Percentiles rank a stretch among this genome's conserved stretches.
Evolutionary conservation across 306 rosid species (phyloP).

Genomic region (Quercus ilex): DNA sequence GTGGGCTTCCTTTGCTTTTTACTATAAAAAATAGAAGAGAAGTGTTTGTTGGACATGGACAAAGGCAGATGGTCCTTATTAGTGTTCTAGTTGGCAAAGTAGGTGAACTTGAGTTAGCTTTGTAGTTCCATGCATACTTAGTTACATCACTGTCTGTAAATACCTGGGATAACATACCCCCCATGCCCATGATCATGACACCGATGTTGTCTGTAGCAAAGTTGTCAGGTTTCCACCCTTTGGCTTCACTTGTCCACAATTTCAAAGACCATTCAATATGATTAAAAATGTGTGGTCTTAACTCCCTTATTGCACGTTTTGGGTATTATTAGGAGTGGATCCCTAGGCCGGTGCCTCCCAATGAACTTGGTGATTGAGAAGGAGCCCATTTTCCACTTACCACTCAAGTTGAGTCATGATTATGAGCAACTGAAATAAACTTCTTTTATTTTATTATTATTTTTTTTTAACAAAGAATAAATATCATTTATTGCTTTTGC

Average conservation of each 20-base stretch:
- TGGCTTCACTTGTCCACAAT: background rate
- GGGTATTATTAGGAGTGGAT: background rate
- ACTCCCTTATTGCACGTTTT: background rate
- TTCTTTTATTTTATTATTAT: no score
- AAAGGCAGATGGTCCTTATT: background rate
- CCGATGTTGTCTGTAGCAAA: background rate
- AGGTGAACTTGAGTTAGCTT: background rate
- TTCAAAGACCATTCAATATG: background rate
- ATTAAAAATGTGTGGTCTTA: background rate
- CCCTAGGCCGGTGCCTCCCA: background rate
- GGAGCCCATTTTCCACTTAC: background rate
- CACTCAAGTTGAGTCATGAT: background rate
- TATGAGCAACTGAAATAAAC: background rate
- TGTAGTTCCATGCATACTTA: background rate
- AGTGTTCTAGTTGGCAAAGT: background rate
- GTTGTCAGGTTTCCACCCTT: background rate
- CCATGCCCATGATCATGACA: background rate
- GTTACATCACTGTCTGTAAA: background rate
- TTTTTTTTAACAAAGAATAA: background rate
- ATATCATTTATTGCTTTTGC: background rate
- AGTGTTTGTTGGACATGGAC: background rate
- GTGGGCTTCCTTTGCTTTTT: background rate
- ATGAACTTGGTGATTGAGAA: background rate
- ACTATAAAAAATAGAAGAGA: background rate
- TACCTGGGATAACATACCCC: background rate